Percentiles rank a stretch among this genome's conserved stretches.
phyloP scores from a whole-genome alignment of 306 rosid genomes.

The Ceratonia siliqua region DNA sequence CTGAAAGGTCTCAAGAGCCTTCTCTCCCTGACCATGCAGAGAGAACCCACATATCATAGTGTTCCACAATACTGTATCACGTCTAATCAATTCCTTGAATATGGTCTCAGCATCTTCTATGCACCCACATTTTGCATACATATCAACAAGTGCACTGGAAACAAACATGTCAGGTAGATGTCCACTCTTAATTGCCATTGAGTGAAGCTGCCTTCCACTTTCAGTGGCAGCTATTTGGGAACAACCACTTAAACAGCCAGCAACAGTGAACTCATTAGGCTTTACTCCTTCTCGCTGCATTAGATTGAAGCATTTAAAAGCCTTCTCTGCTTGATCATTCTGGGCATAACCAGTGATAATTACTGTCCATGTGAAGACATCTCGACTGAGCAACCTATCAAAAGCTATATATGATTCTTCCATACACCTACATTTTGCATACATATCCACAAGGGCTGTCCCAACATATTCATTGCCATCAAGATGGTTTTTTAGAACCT shows the following conservation, averaged over 20 bases:
- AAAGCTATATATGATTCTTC: constrained; percentile 25
- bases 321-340: constrained; percentile 38
- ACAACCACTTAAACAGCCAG: constrained; percentile 41
- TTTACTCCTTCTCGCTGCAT: constrained; percentile 39
- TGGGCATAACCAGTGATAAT: constrained; percentile 37
- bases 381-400: constrained; percentile 18
- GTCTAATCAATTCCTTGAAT: constrained; percentile 33
- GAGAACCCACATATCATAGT: constrained; percentile 48
- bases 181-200: constrained; percentile 40
- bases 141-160: constrained; percentile 39
- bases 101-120: constrained; percentile 47
- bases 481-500: constrained; percentile 34
- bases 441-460: constrained; percentile 43
- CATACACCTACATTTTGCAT: constrained; percentile 39
- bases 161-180: constrained; percentile 34
- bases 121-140: constrained; percentile 49
- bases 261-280: constrained; percentile 38
- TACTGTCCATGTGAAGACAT: constrained; percentile 42
- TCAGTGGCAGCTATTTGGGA: constrained; percentile 36
- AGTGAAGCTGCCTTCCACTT: constrained; percentile 38
- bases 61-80: constrained; percentile 41
- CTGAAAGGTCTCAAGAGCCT: constrained; percentile 45
- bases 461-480: constrained; percentile 41
- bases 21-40: constrained; percentile 35
- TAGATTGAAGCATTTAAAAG: constrained; percentile 27